Evolutionary conservation across 2,329 filamentous ascomycete species (phyloP).

Genomic region (Coniochaeta sp.): DNA sequence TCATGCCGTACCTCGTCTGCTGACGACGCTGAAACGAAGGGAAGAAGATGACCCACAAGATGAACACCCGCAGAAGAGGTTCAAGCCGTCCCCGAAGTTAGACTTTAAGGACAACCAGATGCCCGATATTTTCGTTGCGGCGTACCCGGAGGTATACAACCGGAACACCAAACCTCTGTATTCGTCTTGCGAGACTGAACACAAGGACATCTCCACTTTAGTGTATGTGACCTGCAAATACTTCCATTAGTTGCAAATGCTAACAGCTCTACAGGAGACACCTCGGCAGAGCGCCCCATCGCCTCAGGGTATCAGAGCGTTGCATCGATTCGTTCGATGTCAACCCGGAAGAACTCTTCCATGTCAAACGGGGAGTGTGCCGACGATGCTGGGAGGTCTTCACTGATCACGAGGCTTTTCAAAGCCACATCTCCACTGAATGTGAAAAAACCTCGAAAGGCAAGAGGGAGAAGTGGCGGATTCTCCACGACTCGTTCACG

Average conservation of each 20-base stretch:
- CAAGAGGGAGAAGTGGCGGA: conserved; percentile 21
- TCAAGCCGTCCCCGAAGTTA: conserved; percentile 6
- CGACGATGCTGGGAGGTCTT: conserved; percentile 24
- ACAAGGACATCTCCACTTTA: conserved; percentile 25
- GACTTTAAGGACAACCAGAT: conserved; percentile 18
- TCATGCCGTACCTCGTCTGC: not conserved
- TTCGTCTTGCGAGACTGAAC: conserved; percentile 22
- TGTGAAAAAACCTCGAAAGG: conserved; percentile 21
- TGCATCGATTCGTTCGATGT: conserved; percentile 23
- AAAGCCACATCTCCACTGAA: conserved; percentile 13
- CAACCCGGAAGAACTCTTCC: conserved; percentile 13
- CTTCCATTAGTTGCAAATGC: not conserved
- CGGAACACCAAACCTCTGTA: conserved; percentile 19
- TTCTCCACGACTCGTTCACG: conserved; percentile 18
- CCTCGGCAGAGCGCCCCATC: conserved; percentile 21
- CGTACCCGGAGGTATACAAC: conserved; percentile 20
- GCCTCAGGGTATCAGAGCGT: conserved; percentile 16
- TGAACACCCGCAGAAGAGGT: conserved; percentile 12
- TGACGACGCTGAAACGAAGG: not conserved
- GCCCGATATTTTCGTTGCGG: conserved; percentile 18
- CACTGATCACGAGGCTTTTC: conserved; percentile 15
- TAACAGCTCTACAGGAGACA: conserved; percentile 19
- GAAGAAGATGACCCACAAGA: conserved; percentile 2
- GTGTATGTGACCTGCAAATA: conserved; percentile 17
- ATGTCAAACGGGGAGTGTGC: conserved; percentile 23